These are phyloP conservation scores for Cutaneotrichosporon sp. DNA, from an alignment of 1,284 basidiomycete species.

Conservation along the genomic window DNA sequence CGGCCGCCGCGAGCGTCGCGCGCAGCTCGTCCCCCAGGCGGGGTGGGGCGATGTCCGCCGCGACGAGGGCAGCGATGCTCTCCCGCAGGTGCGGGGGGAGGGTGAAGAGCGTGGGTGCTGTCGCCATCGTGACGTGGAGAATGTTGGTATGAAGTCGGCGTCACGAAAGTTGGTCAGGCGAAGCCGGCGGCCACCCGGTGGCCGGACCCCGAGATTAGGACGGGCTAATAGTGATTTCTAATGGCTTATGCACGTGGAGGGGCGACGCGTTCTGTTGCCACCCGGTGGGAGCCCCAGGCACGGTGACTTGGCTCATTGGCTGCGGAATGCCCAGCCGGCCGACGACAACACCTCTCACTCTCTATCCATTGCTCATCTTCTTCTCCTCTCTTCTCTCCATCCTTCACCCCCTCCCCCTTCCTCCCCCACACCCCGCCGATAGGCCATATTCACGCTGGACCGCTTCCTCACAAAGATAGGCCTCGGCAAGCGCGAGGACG, in stretches of 20 bases:
- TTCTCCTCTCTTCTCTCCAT: neutral
- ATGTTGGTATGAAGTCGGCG: no score
- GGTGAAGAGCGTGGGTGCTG: constrained; percentile 29
- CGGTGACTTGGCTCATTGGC: neutral
- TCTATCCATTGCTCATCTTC: neutral
- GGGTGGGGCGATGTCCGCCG: constrained; percentile 23
- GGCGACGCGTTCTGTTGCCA: neutral
- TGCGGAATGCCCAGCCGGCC: neutral
- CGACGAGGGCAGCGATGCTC: constrained; percentile 29
- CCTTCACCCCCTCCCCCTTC: neutral
- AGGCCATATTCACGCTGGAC: constrained; percentile 4
- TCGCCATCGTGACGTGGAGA: constrained; percentile 4
- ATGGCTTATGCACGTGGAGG: neutral
- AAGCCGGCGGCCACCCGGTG: neutral
- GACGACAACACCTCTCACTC: neutral
- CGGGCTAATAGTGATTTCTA: neutral
- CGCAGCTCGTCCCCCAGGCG: constrained; percentile 22
- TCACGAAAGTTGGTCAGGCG: neutral
- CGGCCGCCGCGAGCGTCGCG: constrained; percentile 10
- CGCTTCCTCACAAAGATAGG: constrained; percentile 11
- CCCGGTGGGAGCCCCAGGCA: neutral
- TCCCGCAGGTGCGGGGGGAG: constrained; percentile 41
- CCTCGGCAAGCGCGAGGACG: constrained; percentile 5
- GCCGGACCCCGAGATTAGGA: no score
- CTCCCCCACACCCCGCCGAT: neutral